Percentiles rank a stretch among this genome's conserved stretches.
Conservation (phyloP, 768 basidiomycete species). For the Podaxis sp. region DNA sequence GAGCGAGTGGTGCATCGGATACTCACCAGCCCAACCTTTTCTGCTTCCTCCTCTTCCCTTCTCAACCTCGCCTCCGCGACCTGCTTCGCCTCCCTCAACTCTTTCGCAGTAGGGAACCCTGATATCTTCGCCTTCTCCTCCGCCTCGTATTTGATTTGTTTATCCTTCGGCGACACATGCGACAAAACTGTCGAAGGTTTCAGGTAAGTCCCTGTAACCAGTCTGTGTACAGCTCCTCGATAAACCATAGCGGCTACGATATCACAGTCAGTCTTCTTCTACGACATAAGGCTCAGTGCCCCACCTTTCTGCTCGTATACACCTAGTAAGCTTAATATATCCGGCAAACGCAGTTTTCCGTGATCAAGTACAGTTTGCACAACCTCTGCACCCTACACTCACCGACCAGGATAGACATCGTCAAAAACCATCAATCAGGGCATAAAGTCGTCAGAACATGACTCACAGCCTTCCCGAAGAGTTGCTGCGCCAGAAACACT, state of each 20-base stretch:
- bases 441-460: neutral
- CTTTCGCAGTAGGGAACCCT: constrained; percentile 80
- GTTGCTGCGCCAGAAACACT: constrained; percentile 67
- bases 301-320: constrained; percentile 60
- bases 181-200: constrained; percentile 78
- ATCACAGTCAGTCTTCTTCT: neutral
- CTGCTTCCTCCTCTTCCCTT: constrained; percentile 72
- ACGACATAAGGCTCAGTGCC: neutral
- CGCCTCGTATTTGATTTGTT: constrained; percentile 74
- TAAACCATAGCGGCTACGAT: constrained; percentile 41
- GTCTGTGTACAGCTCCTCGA: constrained; percentile 61
- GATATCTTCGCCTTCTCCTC: constrained; percentile 74
- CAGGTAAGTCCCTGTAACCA: constrained; percentile 73
- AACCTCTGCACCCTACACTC: constrained; percentile 67
- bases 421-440: neutral
- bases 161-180: constrained; percentile 79
- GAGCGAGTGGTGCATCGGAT: neutral
- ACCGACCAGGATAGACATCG: neutral
- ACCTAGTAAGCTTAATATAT: constrained; percentile 58
- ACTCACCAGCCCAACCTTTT: constrained; percentile 71
- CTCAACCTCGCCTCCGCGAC: constrained; percentile 61
- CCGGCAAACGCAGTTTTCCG: constrained; percentile 79
- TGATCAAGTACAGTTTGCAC: constrained; percentile 77
- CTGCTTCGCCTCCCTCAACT: constrained; percentile 72
- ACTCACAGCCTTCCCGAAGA: constrained; percentile 72